Base-by-base conservation (phyloP, 129 eudicot species). In the Dittrichia graveolens region DNA sequence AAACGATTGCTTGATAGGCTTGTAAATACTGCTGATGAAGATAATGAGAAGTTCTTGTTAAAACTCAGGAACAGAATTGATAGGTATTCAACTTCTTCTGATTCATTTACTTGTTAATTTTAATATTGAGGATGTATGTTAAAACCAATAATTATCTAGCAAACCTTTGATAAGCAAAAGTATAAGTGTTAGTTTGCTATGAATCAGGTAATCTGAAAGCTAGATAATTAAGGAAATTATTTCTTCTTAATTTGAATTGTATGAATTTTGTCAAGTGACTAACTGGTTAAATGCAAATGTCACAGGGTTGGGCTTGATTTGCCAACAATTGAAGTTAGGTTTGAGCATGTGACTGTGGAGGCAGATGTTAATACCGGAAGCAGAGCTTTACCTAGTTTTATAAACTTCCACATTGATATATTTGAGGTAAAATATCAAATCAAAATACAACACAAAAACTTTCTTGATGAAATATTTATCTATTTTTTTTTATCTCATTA, bases 251-350 rank as follows among this genome's bases (percentile, higher is more conserved):
- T 67, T 67, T 3, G 2, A 48, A 38, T 4, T 52, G 31, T 11
- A 5, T 15, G n/a, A 10, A 7, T 61, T 10, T 74, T 38, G 2
- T 61, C 12, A 8, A 63, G 14, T 41, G 38, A 43, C 37, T 24
- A 15, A 7, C 4, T 75, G 5, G 5, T 75, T 66, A 10, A 41
- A 55, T 56, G 45, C 4, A 8, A 67, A 40, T 55, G 59, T 67
- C 3, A 11, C 77, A 91, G 97, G 73, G 97, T 91, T 80, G 97
- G 95, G 46, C 67, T 91, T 65, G 90, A 85, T 14, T 35, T 91
- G 84, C 97, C 97, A 31, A 91, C 92, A 48, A 84, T 91, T 12
- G 97, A 91, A 88, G 97, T 91, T 8, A 78, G 84, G 53, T 91
- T 69, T 49, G 82, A 91, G 79, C 79, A 88, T 75, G 40, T 91